These are phyloP conservation scores for Microcyclospora pomicola DNA, from an alignment of 2,329 filamentous ascomycete species.

Conservation along the genomic window DNA sequence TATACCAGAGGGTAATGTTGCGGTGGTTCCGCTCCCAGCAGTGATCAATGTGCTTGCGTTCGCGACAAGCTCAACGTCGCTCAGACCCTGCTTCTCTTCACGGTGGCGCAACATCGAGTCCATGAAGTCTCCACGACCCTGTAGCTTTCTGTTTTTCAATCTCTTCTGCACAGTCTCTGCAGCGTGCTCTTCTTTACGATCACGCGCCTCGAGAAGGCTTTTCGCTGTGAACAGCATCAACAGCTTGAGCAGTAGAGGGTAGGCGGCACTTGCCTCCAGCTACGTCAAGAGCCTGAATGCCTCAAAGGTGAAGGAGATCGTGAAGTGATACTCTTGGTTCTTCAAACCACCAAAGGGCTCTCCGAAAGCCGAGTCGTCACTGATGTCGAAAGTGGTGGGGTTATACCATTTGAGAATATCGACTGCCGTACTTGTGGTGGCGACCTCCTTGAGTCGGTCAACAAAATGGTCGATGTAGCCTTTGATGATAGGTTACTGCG, in stretches of 20 bases:
- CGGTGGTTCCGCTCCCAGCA: conserved; percentile 66
- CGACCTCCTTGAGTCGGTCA: conserved; percentile 21
- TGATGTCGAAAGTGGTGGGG: conserved; percentile 26
- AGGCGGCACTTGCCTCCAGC: conserved; percentile 14
- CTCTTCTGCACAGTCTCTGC: conserved; percentile 10
- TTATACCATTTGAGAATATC: conserved; percentile 22
- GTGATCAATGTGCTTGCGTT: conserved; percentile 47
- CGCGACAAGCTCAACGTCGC: conserved; percentile 19
- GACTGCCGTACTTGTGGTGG: conserved; percentile 4
- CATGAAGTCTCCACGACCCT: conserved; percentile 31
- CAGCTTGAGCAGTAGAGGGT: conserved; percentile 7
- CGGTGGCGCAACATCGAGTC: conserved; percentile 32
- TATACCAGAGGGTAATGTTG: conserved; percentile 53
- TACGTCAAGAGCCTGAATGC: conserved; percentile 8
- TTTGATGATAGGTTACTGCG: conserved; percentile 28
- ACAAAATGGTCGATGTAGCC: conserved; percentile 28
- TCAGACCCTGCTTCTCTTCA: conserved; percentile 19
- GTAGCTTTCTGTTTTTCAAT: neutral
- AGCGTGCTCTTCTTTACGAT: conserved; percentile 4
- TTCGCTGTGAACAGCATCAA: conserved; percentile 15
- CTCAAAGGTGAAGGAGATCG: conserved; percentile 7
- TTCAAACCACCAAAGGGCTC: conserved; percentile 19
- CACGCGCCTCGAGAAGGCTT: conserved; percentile 14
- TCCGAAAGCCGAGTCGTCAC: conserved; percentile 13
- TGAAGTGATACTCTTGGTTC: conserved; percentile 14